phyloP scores from a whole-genome alignment of 2,329 filamentous ascomycete species.

The Malbranchea cinnamomea region DNA sequence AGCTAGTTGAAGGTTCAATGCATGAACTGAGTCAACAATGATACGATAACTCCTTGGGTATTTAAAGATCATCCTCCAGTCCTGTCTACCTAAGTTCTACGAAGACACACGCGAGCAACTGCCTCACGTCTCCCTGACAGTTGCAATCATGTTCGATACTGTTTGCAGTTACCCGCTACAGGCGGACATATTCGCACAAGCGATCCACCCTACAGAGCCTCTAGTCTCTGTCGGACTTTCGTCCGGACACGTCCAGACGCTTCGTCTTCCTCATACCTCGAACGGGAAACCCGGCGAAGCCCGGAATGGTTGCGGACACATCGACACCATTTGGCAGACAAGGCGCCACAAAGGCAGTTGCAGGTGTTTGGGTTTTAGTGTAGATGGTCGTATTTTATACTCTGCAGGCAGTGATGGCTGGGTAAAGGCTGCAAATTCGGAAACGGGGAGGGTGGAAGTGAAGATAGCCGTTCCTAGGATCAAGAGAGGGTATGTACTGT shows the following conservation, averaged over 20 bases:
- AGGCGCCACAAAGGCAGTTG: conserved; percentile 89
- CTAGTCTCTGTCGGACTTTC: conserved; percentile 75
- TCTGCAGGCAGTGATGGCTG: conserved; percentile 48
- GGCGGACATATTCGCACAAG: conserved; percentile 77
- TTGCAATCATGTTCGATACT: conserved; percentile 80
- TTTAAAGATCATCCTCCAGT: too few relatives aligned
- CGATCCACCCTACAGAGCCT: conserved; percentile 69
- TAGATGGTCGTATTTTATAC: conserved; percentile 57
- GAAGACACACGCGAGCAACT: too few relatives aligned
- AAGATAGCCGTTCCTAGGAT: conserved; percentile 61
- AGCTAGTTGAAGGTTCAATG: too few relatives aligned
- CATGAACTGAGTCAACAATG: too few relatives aligned
- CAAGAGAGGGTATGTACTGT: conserved; percentile 25
- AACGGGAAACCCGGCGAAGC: conserved; percentile 33
- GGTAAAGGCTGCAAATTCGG: conserved; percentile 44
- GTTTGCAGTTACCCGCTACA: conserved; percentile 77
- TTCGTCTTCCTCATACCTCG: conserved; percentile 50
- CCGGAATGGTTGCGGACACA: conserved; percentile 53
- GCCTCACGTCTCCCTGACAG: conserved; percentile 47
- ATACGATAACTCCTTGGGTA: too few relatives aligned
- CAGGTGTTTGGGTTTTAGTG: conserved; percentile 60
- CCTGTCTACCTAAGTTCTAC: too few relatives aligned
- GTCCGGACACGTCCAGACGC: conserved; percentile 72
- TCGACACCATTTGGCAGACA: conserved; percentile 77
- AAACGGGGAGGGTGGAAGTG: conserved; percentile 53